Conservation (phyloP, 129 eudicot genomes). For the Artemisia tridentata region DNA sequence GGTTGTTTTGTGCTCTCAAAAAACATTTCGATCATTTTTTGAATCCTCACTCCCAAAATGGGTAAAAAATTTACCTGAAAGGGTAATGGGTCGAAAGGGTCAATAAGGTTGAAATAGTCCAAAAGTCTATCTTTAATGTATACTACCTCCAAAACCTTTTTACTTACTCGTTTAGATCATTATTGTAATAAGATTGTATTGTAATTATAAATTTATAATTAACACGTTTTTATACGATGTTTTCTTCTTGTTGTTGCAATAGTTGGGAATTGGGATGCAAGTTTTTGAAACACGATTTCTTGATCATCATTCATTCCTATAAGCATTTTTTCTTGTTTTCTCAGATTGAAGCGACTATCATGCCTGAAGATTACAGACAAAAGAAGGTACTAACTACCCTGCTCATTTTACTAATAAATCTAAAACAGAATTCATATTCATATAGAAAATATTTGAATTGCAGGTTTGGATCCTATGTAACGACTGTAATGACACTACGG, state of each 20-base stretch:
- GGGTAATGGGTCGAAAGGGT: too few relatives aligned
- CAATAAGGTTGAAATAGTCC: too few relatives aligned
- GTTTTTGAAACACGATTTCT: background rate
- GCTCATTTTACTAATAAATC: background rate
- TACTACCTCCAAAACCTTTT: too few relatives aligned
- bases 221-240: too few relatives aligned
- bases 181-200: too few relatives aligned
- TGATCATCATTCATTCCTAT: background rate
- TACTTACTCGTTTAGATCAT: too few relatives aligned
- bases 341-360: slow-evolving; percentile 82
- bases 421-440: background rate
- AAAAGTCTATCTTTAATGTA: too few relatives aligned
- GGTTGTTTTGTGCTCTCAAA: background rate
- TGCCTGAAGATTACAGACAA: slow-evolving; percentile 88
- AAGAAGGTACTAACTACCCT: slow-evolving; percentile 60
- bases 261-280: background rate
- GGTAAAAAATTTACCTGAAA: too few relatives aligned
- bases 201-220: too few relatives aligned
- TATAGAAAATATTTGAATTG: background rate
- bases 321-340: slow-evolving; percentile 11
- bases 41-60: too few relatives aligned
- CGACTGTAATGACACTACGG: slow-evolving; percentile 94
- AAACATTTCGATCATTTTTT: too few relatives aligned
- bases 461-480: slow-evolving; percentile 98
- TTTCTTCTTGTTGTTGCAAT: background rate